Percentiles rank a stretch among this genome's conserved stretches.
These are phyloP conservation scores for Fusarium albosuccineum DNA, from an alignment of 2,329 filamentous ascomycete genomes.

Conservation along the genomic window DNA sequence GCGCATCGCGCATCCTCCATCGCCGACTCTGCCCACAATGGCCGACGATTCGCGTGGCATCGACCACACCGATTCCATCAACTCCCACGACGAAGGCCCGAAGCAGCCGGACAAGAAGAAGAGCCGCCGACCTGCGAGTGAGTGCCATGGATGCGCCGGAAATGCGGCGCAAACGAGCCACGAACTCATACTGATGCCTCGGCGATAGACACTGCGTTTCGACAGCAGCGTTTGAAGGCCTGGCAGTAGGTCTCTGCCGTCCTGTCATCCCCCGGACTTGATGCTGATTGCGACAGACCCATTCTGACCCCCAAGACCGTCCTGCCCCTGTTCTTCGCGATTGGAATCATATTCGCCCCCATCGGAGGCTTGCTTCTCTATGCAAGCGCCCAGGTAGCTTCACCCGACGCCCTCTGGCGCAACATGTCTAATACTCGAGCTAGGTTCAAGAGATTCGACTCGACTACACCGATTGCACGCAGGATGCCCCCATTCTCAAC, in stretches of 20 bases:
- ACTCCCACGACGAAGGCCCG: conserved; percentile 65
- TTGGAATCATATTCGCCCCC: conserved; percentile 93
- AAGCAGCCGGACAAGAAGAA: conserved; percentile 81
- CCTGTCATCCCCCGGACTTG: conserved; percentile 10
- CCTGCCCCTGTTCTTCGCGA: conserved; percentile 88
- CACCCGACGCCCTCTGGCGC: background rate
- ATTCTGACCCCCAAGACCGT: conserved; percentile 97
- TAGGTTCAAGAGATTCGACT: conserved; percentile 92
- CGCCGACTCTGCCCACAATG: conserved; percentile 55
- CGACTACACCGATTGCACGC: conserved; percentile 86
- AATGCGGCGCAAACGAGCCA: conserved; percentile 7
- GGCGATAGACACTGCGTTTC: conserved; percentile 87
- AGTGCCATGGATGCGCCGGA: conserved; percentile 46
- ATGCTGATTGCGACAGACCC: conserved; percentile 71
- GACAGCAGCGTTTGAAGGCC: conserved; percentile 96
- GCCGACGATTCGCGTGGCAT: conserved; percentile 60
- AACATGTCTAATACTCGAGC: conserved; percentile 21
- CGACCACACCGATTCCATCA: conserved; percentile 66
- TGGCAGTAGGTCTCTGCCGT: conserved; percentile 81
- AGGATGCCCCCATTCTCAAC: conserved; percentile 62
- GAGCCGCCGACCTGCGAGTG: conserved; percentile 91
- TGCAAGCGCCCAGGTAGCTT: conserved; percentile 80
- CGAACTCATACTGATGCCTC: conserved; percentile 33
- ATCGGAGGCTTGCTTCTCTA: conserved; percentile 90
- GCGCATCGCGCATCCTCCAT: conserved; percentile 33